Evolutionary conservation across 345 rosid species (phyloP).

Genomic region (Erysimum cheiranthoides): DNA sequence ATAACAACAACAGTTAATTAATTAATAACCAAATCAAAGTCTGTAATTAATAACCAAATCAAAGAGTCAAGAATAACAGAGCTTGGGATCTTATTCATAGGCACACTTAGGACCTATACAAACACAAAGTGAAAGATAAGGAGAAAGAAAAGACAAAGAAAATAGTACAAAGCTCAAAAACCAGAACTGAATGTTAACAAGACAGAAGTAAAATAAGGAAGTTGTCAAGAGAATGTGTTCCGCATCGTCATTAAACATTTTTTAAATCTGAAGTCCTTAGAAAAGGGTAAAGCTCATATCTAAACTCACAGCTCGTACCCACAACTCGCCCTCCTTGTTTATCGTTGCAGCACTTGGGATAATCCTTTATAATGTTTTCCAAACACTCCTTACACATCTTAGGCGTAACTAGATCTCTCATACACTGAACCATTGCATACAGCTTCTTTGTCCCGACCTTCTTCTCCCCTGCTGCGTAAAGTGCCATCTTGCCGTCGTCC

Average conservation of each 20-base stretch:
- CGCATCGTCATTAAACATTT: not conserved
- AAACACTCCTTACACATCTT: not conserved
- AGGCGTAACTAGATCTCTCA: not conserved
- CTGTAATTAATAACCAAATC: no score
- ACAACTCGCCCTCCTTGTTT: constrained; percentile 58
- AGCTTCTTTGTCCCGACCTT: constrained; percentile 28
- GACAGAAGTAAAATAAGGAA: not conserved
- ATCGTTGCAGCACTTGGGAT: constrained; percentile 31
- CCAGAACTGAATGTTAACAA: not conserved
- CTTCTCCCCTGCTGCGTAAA: not conserved
- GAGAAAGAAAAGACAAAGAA: no score
- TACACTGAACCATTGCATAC: constrained; percentile 56
- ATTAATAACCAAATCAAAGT: no score
- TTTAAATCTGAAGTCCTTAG: constrained; percentile 20
- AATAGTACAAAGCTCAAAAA: not conserved
- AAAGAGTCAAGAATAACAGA: no score
- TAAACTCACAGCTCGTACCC: constrained; percentile 55
- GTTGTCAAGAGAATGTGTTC: not conserved
- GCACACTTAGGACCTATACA: no score
- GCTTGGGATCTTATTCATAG: no score
- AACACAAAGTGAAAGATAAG: no score
- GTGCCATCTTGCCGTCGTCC: not conserved
- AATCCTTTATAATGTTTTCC: not conserved
- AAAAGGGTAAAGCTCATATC: constrained; percentile 62
- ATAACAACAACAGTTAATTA: no score